Conservation (phyloP, 1,284 basidiomycete species). For the Termitomyces sp. region DNA sequence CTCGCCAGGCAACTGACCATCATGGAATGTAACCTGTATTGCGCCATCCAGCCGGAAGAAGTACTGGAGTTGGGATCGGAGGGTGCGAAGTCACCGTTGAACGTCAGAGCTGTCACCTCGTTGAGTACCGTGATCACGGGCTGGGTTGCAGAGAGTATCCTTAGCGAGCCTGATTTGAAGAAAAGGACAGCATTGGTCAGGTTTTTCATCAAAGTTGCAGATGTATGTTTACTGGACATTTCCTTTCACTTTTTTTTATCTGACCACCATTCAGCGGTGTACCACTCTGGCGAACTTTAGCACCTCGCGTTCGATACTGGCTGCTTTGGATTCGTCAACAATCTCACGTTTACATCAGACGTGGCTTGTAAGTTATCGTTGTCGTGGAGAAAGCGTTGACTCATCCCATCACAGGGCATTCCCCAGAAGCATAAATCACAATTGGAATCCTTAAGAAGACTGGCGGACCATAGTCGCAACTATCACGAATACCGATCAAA, state of each 20-base stretch:
- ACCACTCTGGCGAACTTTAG: conserved; percentile 85
- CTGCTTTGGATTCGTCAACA: conserved; percentile 91
- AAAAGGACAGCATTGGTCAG: conserved; percentile 82
- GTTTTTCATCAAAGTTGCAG: conserved; percentile 94
- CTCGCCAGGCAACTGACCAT: conserved; percentile 93
- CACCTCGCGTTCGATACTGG: conserved; percentile 88
- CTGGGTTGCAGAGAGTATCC: conserved; percentile 92
- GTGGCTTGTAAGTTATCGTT: conserved; percentile 66
- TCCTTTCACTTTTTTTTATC: conserved; percentile 15
- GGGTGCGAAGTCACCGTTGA: conserved; percentile 58
- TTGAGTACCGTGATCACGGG: conserved; percentile 91
- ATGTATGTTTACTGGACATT: conserved; percentile 54
- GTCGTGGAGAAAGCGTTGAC: conserved; percentile 1
- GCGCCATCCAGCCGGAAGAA: conserved; percentile 83
- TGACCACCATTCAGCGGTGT: conserved; percentile 62
- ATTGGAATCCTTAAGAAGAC: conserved; percentile 75
- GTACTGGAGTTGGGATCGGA: conserved; percentile 78
- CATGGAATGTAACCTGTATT: conserved; percentile 87
- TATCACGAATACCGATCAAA: conserved; percentile 88
- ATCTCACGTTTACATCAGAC: conserved; percentile 88
- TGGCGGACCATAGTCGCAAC: conserved; percentile 88
- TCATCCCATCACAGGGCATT: conserved; percentile 52
- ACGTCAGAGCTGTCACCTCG: conserved; percentile 80
- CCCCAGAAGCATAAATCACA: conserved; percentile 80
- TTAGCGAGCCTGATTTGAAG: conserved; percentile 87